These are phyloP conservation scores for Elsinoe perseae DNA, from an alignment of 2,329 filamentous ascomycete genomes.

Conservation along the genomic window DNA sequence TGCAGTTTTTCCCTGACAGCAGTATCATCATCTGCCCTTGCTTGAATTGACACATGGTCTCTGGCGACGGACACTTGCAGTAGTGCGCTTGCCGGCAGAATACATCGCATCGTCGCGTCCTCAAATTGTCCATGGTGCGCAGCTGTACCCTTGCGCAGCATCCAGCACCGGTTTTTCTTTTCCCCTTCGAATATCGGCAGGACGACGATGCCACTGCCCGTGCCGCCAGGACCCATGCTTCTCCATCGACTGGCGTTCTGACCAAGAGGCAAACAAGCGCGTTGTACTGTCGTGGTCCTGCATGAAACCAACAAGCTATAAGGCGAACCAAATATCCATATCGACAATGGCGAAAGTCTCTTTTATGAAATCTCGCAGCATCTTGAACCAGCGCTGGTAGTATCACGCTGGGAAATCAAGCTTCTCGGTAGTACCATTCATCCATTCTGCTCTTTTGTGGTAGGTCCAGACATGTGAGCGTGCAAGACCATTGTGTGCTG, in stretches of 20 bases:
- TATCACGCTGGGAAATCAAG: not conserved
- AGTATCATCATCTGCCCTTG: constrained; percentile 8
- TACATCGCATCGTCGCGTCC: constrained; percentile 3
- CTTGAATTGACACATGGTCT: constrained; percentile 10
- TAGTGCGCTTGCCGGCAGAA: constrained; percentile 12
- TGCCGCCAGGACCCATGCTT: not conserved
- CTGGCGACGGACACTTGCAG: constrained; percentile 1
- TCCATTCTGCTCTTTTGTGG: not conserved
- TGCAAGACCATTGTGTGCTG: not conserved
- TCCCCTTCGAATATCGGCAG: not conserved
- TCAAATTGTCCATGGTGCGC: constrained; percentile 13
- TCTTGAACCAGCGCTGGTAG: not conserved
- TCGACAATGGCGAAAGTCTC: constrained; percentile 6
- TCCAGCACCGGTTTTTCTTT: constrained; percentile 8
- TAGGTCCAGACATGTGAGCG: not conserved
- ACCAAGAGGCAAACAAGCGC: constrained; percentile 14
- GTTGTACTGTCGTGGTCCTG: constrained; percentile 6
- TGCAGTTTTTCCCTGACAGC: constrained; percentile 7
- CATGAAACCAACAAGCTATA: not conserved
- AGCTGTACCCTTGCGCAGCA: constrained; percentile 5
- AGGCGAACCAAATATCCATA: not conserved
- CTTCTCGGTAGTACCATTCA: not conserved
- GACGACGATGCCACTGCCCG: constrained; percentile 6
- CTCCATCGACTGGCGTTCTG: not conserved
- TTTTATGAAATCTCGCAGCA: constrained; percentile 7